Percentiles rank a stretch among this genome's conserved stretches.
Evolutionary conservation across 805 yeast genomes (phyloP).

Genomic region (Candida dajiaensis): DNA sequence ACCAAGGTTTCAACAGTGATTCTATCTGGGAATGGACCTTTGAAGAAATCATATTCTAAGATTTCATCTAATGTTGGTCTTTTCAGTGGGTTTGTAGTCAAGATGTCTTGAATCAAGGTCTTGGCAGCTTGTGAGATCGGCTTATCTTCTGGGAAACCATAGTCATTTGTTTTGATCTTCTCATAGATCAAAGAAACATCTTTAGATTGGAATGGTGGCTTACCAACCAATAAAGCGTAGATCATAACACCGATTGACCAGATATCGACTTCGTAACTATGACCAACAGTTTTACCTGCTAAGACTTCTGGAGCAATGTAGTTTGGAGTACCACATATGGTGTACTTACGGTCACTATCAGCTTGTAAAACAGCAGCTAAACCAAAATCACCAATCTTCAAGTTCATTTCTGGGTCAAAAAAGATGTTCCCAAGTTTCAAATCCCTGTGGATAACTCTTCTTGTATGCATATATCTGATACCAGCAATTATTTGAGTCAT

Average conservation of each 20-base stretch:
- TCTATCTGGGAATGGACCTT: constrained; percentile 73
- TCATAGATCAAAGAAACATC: constrained; percentile 91
- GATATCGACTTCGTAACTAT: constrained; percentile 89
- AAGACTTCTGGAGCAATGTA: constrained; percentile 98
- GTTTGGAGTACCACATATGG: constrained; percentile 98
- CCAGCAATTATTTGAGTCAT: constrained; percentile 95
- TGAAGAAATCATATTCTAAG: constrained; percentile 80
- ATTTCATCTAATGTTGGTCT: constrained; percentile 82
- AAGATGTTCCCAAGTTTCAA: constrained; percentile 93
- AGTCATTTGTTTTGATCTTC: constrained; percentile 80
- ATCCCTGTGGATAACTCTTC: constrained; percentile 93
- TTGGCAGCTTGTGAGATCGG: constrained; percentile 66
- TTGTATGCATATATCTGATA: constrained; percentile 82
- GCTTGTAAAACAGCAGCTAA: constrained; percentile 88
- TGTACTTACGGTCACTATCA: constrained; percentile 70
- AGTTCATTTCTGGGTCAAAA: constrained; percentile 88
- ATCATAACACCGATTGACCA: constrained; percentile 98
- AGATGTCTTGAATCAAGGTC: constrained; percentile 62
- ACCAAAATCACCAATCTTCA: constrained; percentile 97
- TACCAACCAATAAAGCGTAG: constrained; percentile 86
- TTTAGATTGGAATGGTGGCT: constrained; percentile 96
- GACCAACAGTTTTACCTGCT: constrained; percentile 83
- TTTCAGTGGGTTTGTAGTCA: constrained; percentile 68
- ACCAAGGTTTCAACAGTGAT: constrained; percentile 59
- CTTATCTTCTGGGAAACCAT: constrained; percentile 67